A percentile compares a stretch with the other conserved stretches of the same genome.
These are phyloP conservation scores for Wickerhamiella kazuoi DNA, from an alignment of 805 yeast species.

Conservation along the genomic window DNA sequence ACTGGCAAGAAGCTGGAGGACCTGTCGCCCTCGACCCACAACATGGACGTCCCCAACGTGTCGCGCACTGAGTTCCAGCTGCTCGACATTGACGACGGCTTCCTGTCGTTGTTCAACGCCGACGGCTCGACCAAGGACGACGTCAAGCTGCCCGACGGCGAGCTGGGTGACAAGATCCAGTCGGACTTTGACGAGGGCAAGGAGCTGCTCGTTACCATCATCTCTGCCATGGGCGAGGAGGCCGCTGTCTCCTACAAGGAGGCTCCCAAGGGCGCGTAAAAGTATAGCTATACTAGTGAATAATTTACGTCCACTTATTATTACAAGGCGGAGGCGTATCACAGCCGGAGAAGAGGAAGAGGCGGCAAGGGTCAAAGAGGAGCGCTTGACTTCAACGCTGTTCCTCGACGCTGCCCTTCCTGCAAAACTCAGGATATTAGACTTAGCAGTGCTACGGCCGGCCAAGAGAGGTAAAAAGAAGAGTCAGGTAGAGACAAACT, in stretches of 20 bases:
- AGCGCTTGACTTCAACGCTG: too few relatives aligned
- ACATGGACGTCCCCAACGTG: constrained; percentile 99
- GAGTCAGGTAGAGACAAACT: too few relatives aligned
- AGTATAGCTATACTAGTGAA: too few relatives aligned
- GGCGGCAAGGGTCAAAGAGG: too few relatives aligned
- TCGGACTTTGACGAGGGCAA: constrained; percentile 93
- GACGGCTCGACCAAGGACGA: constrained; percentile 99
- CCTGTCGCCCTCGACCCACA: constrained; percentile 99
- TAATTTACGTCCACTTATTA: too few relatives aligned
- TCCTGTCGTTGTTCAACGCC: constrained; percentile 84
- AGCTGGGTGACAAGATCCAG: constrained; percentile 85
- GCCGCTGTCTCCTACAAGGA: constrained; percentile 97
- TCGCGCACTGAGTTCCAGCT: constrained; percentile 87
- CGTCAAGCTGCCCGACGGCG: constrained; percentile 96
- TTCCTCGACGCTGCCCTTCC: too few relatives aligned
- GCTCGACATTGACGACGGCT: constrained; percentile 96
- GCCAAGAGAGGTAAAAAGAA: too few relatives aligned
- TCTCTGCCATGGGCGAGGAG: constrained; percentile 98
- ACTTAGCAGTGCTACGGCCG: too few relatives aligned
- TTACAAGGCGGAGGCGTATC: too few relatives aligned
- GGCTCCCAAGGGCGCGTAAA: constrained; percentile 67
- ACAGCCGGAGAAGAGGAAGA: constrained; percentile 15
- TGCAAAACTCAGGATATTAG: too few relatives aligned
- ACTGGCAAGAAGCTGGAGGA: constrained; percentile 99
- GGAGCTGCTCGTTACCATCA: constrained; percentile 91